Evolutionary conservation across 164 flowering plant genomes (phyloP), one percentile per base, ranked within the genome.

Genomic region (Saururus chinensis): DNA sequence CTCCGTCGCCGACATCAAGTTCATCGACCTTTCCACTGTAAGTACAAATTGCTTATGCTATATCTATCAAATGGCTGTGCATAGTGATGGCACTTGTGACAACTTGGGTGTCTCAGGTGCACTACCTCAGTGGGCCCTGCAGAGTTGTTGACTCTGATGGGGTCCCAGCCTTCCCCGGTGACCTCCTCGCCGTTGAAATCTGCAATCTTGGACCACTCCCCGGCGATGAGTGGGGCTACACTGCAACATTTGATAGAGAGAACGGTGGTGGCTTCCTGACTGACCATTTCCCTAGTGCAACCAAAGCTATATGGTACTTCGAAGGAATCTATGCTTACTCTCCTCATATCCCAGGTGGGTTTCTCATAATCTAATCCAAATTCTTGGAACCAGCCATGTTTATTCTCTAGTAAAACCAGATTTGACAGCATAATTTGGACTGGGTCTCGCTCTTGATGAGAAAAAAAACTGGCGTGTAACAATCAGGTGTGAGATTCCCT

Each of bases 241-340:
- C 96, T 4, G 96, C 83, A 67, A 76, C 87, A 56, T 85, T 85
- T 70, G 98, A 92, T 73, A 82, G 96, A 73, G 96, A 93, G 78
- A 89, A 93, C 76, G 97, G 97, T 3, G 98, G 98, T 16, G 96
- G 97, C 7, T 90, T 93, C 73, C 74, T 89, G 65, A 93, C 95
- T 0, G 98, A 93, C 58, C 98, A 93, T 74, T 90, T 93, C 67
- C 97, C 96, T 25, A 67, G 79, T 71, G 97, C 98, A 66, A 84
- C 97, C 64, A 93, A 93, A 83, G 95, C 97, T 21, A 86, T 90
- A 67, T 90, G 98, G 98, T 88, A 90, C 64, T 93, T 90, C 59
- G 95, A 93, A 82, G 97, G 98, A 62, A 93, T 93, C 58, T 93
- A 84, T 74, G 92, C 96, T 25, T 79, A 81, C 75, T 89, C 98